These are phyloP conservation scores for Phytophthora lateralis DNA, from an alignment of 352 stramenopile species.

Conservation along the genomic window DNA sequence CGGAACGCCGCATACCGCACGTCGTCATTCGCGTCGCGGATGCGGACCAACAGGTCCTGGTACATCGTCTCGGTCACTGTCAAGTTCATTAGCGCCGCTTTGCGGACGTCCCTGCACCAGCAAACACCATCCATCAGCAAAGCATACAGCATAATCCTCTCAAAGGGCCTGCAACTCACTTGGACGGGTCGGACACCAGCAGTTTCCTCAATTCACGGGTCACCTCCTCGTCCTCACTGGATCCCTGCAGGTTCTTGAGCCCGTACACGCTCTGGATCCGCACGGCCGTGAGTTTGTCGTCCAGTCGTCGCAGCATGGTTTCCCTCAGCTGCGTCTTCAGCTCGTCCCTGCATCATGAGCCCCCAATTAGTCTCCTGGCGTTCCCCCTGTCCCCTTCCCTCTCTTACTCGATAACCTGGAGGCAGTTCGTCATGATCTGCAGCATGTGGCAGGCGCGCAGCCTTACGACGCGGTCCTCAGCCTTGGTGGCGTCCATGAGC, in stretches of 20 bases:
- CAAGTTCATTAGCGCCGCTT: conserved; percentile 64
- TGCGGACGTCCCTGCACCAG: conserved; percentile 61
- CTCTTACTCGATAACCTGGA: conserved; percentile 61
- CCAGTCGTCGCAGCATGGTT: conserved; percentile 54
- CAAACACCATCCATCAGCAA: background rate
- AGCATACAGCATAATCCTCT: too few relatives aligned
- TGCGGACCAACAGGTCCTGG: conserved; percentile 68
- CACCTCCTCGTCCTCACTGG: conserved; percentile 35
- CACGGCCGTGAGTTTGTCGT: conserved; percentile 67
- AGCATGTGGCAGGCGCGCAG: conserved; percentile 67
- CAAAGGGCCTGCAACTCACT: conserved; percentile 33
- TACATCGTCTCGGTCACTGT: conserved; percentile 47
- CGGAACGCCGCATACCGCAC: conserved; percentile 66
- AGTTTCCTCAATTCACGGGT: conserved; percentile 55
- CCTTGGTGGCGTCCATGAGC: conserved; percentile 56
- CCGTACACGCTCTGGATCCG: conserved; percentile 66
- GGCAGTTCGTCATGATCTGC: conserved; percentile 59
- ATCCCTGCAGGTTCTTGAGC: conserved; percentile 63
- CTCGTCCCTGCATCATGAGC: conserved; percentile 35
- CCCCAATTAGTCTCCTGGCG: background rate
- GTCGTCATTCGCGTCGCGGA: conserved; percentile 74
- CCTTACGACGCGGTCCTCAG: conserved; percentile 64
- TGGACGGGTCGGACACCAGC: conserved; percentile 72
- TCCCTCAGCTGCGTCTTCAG: conserved; percentile 42
- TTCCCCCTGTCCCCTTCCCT: background rate